Evolutionary conservation across 768 basidiomycete species (phyloP).

Genomic region (Polyporus arcularius): DNA sequence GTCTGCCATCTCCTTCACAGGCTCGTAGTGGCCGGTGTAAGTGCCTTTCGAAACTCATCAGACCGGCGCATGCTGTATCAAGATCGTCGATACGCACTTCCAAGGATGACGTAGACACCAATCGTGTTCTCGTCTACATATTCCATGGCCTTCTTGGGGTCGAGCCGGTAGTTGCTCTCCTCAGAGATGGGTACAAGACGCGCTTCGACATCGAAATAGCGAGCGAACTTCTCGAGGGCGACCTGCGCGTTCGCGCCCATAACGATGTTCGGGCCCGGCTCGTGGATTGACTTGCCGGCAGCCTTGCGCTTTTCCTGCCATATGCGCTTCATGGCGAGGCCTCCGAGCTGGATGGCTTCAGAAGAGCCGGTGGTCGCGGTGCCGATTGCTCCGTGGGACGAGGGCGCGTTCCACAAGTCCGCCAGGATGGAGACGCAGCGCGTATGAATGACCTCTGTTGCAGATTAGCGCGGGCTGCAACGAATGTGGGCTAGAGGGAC

Average conservation of each 20-base stretch:
- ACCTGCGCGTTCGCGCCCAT: constrained; percentile 74
- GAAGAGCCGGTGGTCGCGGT: constrained; percentile 73
- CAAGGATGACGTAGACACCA: constrained; percentile 63
- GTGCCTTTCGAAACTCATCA: constrained; percentile 28
- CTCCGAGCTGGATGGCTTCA: constrained; percentile 74
- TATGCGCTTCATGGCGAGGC: constrained; percentile 68
- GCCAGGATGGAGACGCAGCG: constrained; percentile 59
- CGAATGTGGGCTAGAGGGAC: constrained; percentile 6
- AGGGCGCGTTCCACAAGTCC: constrained; percentile 67
- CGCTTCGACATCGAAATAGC: constrained; percentile 67
- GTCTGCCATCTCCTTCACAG: constrained; percentile 82
- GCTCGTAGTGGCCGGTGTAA: constrained; percentile 66
- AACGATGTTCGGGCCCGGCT: constrained; percentile 65
- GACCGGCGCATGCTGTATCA: not conserved
- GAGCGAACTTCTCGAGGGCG: constrained; percentile 69
- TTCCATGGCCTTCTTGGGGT: constrained; percentile 63
- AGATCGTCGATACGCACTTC: constrained; percentile 36
- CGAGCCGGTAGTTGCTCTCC: constrained; percentile 79
- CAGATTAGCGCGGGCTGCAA: not conserved
- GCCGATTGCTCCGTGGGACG: constrained; percentile 55
- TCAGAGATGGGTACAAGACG: constrained; percentile 63
- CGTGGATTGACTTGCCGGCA: constrained; percentile 63
- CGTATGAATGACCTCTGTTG: constrained; percentile 43
- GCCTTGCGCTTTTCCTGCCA: constrained; percentile 72
- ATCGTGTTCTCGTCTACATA: constrained; percentile 74